Evolutionary conservation across 2,329 filamentous ascomycete genomes (phyloP).

Genomic region (Trichophyton equinum): DNA sequence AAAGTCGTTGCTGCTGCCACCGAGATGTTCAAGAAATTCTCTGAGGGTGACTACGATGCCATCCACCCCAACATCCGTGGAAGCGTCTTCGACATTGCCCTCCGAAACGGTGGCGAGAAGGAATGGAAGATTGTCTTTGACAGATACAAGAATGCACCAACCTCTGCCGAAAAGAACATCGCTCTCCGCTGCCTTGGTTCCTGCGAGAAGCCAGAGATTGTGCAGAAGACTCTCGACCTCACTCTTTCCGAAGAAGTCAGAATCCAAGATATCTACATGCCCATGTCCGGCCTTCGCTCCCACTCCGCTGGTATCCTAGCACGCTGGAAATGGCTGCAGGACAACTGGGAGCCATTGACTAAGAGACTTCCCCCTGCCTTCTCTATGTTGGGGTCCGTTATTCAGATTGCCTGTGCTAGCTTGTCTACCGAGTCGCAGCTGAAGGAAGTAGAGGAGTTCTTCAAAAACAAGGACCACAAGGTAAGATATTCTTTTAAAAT

Average conservation of each 20-base stretch:
- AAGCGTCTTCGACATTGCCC: conserved; percentile 71
- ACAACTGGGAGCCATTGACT: conserved; percentile 76
- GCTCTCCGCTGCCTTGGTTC: conserved; percentile 74
- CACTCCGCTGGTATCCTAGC: conserved; percentile 68
- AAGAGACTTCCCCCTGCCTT: conserved; percentile 75
- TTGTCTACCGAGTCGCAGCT: conserved; percentile 70
- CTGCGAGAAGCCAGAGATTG: conserved; percentile 63
- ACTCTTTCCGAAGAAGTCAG: conserved; percentile 72
- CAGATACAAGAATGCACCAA: conserved; percentile 61
- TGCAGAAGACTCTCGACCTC: conserved; percentile 65
- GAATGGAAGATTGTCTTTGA: conserved; percentile 72
- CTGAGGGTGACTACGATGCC: conserved; percentile 62
- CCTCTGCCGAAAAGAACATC: conserved; percentile 81
- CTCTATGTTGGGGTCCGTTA: conserved; percentile 72
- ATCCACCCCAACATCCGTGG: conserved; percentile 85
- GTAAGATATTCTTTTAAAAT: conserved; percentile 23
- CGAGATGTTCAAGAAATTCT: conserved; percentile 82
- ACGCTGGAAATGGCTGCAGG: conserved; percentile 69
- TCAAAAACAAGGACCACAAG: conserved; percentile 67
- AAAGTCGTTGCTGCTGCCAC: conserved; percentile 65
- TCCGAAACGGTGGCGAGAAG: conserved; percentile 72
- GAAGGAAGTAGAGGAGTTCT: conserved; percentile 66
- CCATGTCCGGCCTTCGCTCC: conserved; percentile 62
- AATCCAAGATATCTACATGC: conserved; percentile 88
- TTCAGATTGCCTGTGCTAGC: conserved; percentile 67